Percentiles rank a stretch among this genome's conserved stretches.
Conservation (phyloP, 140 eudicot species). For the Cichorium intybus region DNA sequence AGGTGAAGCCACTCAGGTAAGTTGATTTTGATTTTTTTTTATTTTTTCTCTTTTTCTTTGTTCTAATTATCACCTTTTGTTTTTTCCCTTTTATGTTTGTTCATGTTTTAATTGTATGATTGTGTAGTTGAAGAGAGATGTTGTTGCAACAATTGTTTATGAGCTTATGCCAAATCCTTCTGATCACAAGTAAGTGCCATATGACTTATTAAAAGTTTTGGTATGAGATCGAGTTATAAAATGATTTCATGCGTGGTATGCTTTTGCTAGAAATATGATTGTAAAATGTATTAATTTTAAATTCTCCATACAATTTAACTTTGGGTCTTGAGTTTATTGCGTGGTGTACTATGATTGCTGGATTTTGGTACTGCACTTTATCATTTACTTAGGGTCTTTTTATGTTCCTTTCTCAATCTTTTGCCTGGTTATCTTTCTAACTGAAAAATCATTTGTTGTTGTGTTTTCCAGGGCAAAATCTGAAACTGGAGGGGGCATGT, state of each 20-base stretch:
- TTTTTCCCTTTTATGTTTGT: background rate
- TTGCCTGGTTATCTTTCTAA: background rate
- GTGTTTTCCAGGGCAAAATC: constrained; percentile 64
- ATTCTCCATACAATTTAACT: too few relatives aligned
- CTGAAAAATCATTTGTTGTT: constrained; percentile 7
- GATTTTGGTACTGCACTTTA: too few relatives aligned
- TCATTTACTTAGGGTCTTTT: too few relatives aligned
- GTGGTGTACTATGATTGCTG: too few relatives aligned
- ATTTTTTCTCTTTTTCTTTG: background rate
- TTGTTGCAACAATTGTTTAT: constrained; percentile 86
- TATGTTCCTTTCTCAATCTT: background rate
- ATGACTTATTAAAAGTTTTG: constrained; percentile 1
- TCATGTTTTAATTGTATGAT: constrained; percentile 6
- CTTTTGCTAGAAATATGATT: background rate
- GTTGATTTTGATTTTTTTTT: background rate
- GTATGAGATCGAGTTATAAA: background rate
- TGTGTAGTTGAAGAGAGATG: constrained; percentile 92
- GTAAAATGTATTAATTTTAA: background rate
- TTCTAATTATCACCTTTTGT: background rate
- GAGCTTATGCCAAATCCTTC: constrained; percentile 98
- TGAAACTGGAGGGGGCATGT: constrained; percentile 79
- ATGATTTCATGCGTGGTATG: constrained; percentile 1
- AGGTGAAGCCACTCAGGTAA: constrained; percentile 99
- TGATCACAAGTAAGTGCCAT: constrained; percentile 91
- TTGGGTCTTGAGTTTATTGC: too few relatives aligned